Evolutionary conservation across 2,329 filamentous ascomycete genomes (phyloP).

Genomic region (Microthyrium microscopicum): DNA sequence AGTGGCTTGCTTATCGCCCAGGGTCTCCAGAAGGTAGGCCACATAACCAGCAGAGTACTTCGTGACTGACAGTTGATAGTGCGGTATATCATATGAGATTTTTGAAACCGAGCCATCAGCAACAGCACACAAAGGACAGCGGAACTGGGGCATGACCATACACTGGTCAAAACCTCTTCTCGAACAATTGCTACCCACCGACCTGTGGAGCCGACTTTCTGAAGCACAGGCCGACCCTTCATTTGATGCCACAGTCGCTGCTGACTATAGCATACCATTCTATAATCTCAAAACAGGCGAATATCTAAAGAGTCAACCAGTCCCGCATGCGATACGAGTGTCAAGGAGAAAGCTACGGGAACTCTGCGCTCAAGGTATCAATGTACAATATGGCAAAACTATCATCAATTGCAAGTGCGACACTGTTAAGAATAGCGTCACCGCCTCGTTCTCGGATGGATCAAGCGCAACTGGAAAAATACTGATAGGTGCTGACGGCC

Average conservation of each 20-base stretch:
- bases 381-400: constrained; percentile 24
- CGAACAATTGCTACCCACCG: constrained; percentile 1
- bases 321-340: constrained; percentile 19
- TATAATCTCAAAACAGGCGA: constrained; percentile 17
- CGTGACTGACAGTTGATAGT: neutral
- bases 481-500: constrained; percentile 20
- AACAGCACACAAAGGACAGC: constrained; percentile 15
- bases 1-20: constrained; percentile 4
- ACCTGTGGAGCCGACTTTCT: constrained; percentile 2
- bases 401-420: constrained; percentile 19
- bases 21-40: constrained; percentile 5
- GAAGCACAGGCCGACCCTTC: constrained; percentile 4
- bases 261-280: constrained; percentile 3
- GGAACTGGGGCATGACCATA: constrained; percentile 23
- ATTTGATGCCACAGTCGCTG: constrained; percentile 4
- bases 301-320: constrained; percentile 10
- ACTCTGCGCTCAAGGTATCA: constrained; percentile 18
- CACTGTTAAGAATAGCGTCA: constrained; percentile 14
- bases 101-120: constrained; percentile 15
- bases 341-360: constrained; percentile 22
- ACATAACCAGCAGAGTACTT: neutral
- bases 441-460: constrained; percentile 19
- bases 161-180: constrained; percentile 1
- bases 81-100: constrained; percentile 11
- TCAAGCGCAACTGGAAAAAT: constrained; percentile 14